phyloP scores from a whole-genome alignment of 352 stramenopile species.

The Paralagenidium karlingii region DNA sequence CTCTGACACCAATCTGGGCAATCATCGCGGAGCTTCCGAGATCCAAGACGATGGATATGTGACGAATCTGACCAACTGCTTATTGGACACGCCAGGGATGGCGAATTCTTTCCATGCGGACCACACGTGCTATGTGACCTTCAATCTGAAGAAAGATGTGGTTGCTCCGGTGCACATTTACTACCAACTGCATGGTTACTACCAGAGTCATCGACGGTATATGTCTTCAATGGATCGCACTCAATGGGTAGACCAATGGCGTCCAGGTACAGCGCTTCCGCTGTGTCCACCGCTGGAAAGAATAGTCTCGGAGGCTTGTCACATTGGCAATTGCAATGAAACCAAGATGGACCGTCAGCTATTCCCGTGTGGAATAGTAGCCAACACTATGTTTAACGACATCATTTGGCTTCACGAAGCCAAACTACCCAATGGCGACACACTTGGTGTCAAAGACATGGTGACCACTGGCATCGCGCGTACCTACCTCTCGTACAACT shows the following conservation, averaged over 20 bases:
- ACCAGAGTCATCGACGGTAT: slow-evolving; percentile 66
- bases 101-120: slow-evolving; percentile 61
- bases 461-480: slow-evolving; percentile 26
- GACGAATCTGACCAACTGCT: slow-evolving; percentile 30
- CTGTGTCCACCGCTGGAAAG: slow-evolving; percentile 38
- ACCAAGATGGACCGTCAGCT: slow-evolving; percentile 18
- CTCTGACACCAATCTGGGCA: slow-evolving; percentile 9
- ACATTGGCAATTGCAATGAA: slow-evolving; percentile 19
- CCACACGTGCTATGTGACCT: slow-evolving; percentile 54
- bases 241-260: slow-evolving; percentile 54
- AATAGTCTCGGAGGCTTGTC: slow-evolving; percentile 18
- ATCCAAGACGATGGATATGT: slow-evolving; percentile 22
- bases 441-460: slow-evolving; percentile 22
- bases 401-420: slow-evolving; percentile 73
- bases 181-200: slow-evolving; percentile 50
- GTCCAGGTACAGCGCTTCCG: slow-evolving; percentile 15
- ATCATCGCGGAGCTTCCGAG: slow-evolving; percentile 7
- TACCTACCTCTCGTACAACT: slow-evolving; percentile 34
- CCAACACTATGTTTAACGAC: slow-evolving; percentile 78
- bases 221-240: slow-evolving; percentile 49
- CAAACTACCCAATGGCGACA: slow-evolving; percentile 22
- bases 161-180: slow-evolving; percentile 23
- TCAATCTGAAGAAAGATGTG: slow-evolving; percentile 38
- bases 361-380: slow-evolving; percentile 64
- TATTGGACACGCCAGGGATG: slow-evolving; percentile 14